These are phyloP conservation scores for Chalara sp. DNA, from an alignment of 2,329 filamentous ascomycete species.

Conservation along the genomic window DNA sequence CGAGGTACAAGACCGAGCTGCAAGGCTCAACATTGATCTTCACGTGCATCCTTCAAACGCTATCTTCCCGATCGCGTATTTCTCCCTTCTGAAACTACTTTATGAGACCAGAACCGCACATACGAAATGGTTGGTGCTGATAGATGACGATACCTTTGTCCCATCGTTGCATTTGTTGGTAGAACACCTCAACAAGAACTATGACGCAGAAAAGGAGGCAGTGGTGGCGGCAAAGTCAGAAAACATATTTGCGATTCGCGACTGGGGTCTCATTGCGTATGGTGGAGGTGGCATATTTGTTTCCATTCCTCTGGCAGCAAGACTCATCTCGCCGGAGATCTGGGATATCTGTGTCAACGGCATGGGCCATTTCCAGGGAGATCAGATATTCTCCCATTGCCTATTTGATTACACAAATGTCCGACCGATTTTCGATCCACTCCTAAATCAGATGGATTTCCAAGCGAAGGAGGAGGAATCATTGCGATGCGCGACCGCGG, in stretches of 20 bases:
- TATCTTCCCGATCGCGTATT: constrained; percentile 15
- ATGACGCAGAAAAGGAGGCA: constrained; percentile 11
- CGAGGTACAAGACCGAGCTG: constrained; percentile 8
- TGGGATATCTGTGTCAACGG: constrained; percentile 14
- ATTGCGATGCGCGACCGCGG: neutral
- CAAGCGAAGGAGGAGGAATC: constrained; percentile 8
- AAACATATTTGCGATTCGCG: constrained; percentile 14
- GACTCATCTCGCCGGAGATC: constrained; percentile 5
- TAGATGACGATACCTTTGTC: constrained; percentile 25
- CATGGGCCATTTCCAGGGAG: constrained; percentile 13
- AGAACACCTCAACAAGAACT: constrained; percentile 12
- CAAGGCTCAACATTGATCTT: constrained; percentile 11
- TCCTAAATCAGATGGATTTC: constrained; percentile 22
- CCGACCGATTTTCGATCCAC: constrained; percentile 14
- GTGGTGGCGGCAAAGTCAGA: constrained; percentile 18
- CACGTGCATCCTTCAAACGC: constrained; percentile 8
- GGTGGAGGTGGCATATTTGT: constrained; percentile 23
- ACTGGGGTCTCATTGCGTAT: constrained; percentile 18
- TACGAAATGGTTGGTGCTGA: constrained; percentile 21
- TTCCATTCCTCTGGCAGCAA: constrained; percentile 17
- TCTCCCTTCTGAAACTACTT: constrained; percentile 19
- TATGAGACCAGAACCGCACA: constrained; percentile 15
- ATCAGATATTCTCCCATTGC: constrained; percentile 19
- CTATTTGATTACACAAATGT: constrained; percentile 12
- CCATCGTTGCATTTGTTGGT: constrained; percentile 19